A percentile compares a stretch with the other conserved stretches of the same genome.
Conservation (phyloP, 208 protist species). For the Perkinsela sp. region DNA sequence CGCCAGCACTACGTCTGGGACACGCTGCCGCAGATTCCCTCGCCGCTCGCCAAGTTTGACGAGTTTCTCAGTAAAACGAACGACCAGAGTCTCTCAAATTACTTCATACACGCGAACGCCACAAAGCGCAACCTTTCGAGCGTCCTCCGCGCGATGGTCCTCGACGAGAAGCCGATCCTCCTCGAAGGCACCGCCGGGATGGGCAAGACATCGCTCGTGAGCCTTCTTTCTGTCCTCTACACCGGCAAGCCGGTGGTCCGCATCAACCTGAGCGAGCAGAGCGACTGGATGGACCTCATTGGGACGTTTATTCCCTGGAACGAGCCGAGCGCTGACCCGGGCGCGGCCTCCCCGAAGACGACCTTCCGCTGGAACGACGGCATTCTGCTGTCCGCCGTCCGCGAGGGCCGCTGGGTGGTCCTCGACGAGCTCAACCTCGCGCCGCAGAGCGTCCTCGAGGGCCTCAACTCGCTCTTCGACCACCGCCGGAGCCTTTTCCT, state of each 20-base stretch:
- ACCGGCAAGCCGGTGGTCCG: slow-evolving; percentile 71
- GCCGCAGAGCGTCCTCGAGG: slow-evolving; percentile 94
- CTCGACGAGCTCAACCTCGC: slow-evolving; percentile 99
- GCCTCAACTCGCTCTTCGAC: slow-evolving; percentile 98
- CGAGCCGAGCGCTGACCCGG: neutral
- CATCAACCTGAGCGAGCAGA: slow-evolving; percentile 99
- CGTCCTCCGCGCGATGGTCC: neutral
- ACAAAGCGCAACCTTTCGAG: neutral
- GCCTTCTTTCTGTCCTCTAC: slow-evolving; percentile 63
- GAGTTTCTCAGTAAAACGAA: no score
- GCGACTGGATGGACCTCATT: slow-evolving; percentile 95
- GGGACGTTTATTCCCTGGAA: slow-evolving; percentile 47
- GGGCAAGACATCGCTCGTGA: slow-evolving; percentile 94
- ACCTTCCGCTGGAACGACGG: slow-evolving; percentile 93
- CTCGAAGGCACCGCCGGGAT: slow-evolving; percentile 89
- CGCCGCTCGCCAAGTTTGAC: neutral
- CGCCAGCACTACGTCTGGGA: neutral
- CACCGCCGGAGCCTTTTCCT: slow-evolving; percentile 80
- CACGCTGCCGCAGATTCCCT: neutral
- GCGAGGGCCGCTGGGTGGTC: slow-evolving; percentile 91
- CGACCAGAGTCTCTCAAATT: neutral
- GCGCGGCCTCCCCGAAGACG: slow-evolving; percentile 14
- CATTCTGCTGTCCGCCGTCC: slow-evolving; percentile 77
- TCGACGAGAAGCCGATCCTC: slow-evolving; percentile 69
- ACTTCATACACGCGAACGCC: neutral